Evolutionary conservation across 306 rosid species (phyloP).

Genomic region (Sindora glabra): DNA sequence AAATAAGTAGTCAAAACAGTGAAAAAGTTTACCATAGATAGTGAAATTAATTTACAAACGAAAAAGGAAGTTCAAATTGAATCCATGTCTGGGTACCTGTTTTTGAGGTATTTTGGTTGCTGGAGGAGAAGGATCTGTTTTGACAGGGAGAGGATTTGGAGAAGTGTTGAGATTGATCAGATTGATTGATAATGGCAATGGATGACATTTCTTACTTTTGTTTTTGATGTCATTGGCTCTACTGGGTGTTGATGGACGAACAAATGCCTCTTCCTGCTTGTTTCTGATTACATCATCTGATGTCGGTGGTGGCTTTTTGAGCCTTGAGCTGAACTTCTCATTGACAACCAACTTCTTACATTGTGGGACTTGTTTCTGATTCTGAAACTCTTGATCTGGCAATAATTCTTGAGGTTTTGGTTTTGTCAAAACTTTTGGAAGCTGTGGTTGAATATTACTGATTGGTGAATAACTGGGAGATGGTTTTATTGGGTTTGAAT

Average conservation of each 20-base stretch:
- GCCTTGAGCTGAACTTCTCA: slow-evolving; percentile 41
- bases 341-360: slow-evolving; percentile 9
- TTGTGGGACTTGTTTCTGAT: slow-evolving; percentile 15
- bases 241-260: slow-evolving; percentile 36
- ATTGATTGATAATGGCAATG: too few species aligned
- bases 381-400: slow-evolving; percentile 15
- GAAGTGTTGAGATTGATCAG: slow-evolving; percentile 37
- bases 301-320: slow-evolving; percentile 40
- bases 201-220: slow-evolving; percentile 45
- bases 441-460: too few species aligned
- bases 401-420: slow-evolving; percentile 23
- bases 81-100: slow-evolving; percentile 27
- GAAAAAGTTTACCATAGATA: background rate
- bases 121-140: slow-evolving; percentile 28
- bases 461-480: background rate
- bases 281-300: slow-evolving; percentile 36
- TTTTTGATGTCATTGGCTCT: slow-evolving; percentile 30
- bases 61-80: background rate
- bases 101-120: slow-evolving; percentile 28
- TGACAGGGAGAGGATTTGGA: slow-evolving; percentile 34
- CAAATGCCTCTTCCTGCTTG: slow-evolving; percentile 67
- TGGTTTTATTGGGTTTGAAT: slow-evolving; percentile 19
- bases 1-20: background rate
- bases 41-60: too few species aligned
- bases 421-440: slow-evolving; percentile 27